Evolutionary conservation across 108 stramenopile genomes (phyloP).

Genomic region (Nitzschia putrida): DNA sequence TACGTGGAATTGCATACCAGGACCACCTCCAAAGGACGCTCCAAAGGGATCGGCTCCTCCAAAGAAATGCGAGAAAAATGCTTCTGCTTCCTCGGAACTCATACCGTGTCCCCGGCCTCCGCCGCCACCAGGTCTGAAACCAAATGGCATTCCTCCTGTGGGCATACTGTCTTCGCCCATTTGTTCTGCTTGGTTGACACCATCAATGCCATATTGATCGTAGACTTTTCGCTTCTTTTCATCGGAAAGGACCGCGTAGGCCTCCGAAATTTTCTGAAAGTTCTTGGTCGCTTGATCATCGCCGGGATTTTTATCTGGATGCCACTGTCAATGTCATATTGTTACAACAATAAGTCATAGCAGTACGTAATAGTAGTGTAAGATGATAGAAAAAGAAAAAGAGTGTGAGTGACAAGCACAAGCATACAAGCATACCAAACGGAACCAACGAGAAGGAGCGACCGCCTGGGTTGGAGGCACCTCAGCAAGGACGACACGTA

Average conservation of each 20-base stretch:
- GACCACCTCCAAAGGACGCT: conserved; percentile 57
- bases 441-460: not conserved
- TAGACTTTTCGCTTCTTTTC: conserved; percentile 82
- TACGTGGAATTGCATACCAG: conserved; percentile 34
- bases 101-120: conserved; percentile 65
- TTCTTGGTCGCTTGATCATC: conserved; percentile 83
- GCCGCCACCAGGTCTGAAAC: conserved; percentile 41
- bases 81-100: conserved; percentile 79
- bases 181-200: conserved; percentile 65
- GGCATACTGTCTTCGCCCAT: conserved; percentile 44
- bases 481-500: not conserved
- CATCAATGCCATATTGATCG: conserved; percentile 82
- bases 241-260: conserved; percentile 79
- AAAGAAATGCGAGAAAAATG: conserved; percentile 77
- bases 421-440: no score
- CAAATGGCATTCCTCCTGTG: conserved; percentile 51
- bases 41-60: conserved; percentile 88
- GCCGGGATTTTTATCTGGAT: conserved; percentile 87
- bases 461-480: not conserved
- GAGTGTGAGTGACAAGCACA: not conserved
- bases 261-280: conserved; percentile 87
- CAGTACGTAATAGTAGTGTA: not conserved
- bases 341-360: not conserved
- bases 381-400: conserved; percentile 2
- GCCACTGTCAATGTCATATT: conserved; percentile 66